These are phyloP conservation scores for Sphagnum tenellum DNA, from an alignment of 225 moss, liverwort and hornwort genomes.

Conservation along the genomic window DNA sequence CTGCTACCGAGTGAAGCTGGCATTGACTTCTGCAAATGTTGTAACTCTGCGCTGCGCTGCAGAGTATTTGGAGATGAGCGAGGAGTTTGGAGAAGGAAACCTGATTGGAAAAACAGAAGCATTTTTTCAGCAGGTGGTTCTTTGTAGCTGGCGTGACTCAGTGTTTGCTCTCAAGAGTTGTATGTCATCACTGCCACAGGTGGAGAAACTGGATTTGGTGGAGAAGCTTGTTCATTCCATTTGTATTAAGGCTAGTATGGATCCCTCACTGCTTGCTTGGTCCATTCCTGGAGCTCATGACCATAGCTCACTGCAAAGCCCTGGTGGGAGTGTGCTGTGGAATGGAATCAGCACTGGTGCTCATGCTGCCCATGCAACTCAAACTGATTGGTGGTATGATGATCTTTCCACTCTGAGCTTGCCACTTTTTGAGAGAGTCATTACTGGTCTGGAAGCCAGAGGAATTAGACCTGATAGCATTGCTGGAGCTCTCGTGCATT, in stretches of 20 bases:
- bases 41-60: conserved; percentile 38
- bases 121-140: conserved; percentile 39
- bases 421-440: conserved; percentile 33
- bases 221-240: conserved; percentile 33
- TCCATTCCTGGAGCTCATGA: conserved; percentile 33
- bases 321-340: conserved; percentile 50
- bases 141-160: conserved; percentile 45
- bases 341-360: conserved; percentile 58
- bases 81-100: conserved; percentile 45
- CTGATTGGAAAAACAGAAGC: conserved; percentile 33
- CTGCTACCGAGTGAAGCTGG: conserved; percentile 45
- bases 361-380: conserved; percentile 17
- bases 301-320: conserved; percentile 35
- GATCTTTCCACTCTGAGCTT: conserved; percentile 35
- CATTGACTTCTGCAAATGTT: conserved; percentile 38
- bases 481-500: conserved; percentile 42
- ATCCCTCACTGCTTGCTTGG: conserved; percentile 47
- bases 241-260: conserved; percentile 27
- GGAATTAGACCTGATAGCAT: conserved; percentile 44
- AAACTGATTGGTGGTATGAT: conserved; percentile 53
- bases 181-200: conserved; percentile 24
- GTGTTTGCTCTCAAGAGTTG: conserved; percentile 41
- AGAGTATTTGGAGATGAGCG: conserved; percentile 43
- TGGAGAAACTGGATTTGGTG: conserved; percentile 35
- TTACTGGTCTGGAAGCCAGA: conserved; percentile 25